These are phyloP conservation scores for Acanthamoeba royreba DNA, from an alignment of 208 protist species.

Conservation along the genomic window DNA sequence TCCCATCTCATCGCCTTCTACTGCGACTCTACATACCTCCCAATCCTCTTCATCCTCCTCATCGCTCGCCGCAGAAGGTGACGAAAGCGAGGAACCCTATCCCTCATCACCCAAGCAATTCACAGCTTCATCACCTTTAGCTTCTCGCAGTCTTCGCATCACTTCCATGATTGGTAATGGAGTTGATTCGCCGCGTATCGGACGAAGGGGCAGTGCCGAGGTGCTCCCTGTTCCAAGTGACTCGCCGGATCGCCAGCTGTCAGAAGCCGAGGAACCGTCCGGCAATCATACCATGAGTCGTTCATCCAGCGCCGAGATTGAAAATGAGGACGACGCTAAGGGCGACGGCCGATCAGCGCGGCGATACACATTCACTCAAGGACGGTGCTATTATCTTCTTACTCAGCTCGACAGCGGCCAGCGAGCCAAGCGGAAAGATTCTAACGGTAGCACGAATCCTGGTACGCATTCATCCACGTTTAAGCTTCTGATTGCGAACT, in stretches of 20 bases:
- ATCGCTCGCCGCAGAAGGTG: background rate
- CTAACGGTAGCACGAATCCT: background rate
- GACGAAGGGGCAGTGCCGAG: background rate
- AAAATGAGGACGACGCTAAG: background rate
- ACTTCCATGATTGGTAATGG: background rate
- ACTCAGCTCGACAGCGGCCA: background rate
- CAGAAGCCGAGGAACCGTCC: no score
- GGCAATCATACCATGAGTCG: no score
- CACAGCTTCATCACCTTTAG: background rate
- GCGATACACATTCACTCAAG: background rate
- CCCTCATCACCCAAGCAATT: background rate
- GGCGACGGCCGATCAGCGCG: conserved; percentile 3
- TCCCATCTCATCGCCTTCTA: background rate
- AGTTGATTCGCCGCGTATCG: background rate
- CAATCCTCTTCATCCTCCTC: background rate
- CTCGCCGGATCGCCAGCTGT: background rate
- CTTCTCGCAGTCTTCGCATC: background rate
- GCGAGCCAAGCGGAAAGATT: background rate
- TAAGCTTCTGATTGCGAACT: background rate
- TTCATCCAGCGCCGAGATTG: no score
- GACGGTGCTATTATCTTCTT: background rate
- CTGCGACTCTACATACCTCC: background rate
- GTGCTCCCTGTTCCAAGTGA: background rate
- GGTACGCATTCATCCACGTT: background rate
- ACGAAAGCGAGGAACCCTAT: background rate